Conservation (phyloP, 2,329 filamentous ascomycete species). For the Trichophyton rubrum region DNA sequence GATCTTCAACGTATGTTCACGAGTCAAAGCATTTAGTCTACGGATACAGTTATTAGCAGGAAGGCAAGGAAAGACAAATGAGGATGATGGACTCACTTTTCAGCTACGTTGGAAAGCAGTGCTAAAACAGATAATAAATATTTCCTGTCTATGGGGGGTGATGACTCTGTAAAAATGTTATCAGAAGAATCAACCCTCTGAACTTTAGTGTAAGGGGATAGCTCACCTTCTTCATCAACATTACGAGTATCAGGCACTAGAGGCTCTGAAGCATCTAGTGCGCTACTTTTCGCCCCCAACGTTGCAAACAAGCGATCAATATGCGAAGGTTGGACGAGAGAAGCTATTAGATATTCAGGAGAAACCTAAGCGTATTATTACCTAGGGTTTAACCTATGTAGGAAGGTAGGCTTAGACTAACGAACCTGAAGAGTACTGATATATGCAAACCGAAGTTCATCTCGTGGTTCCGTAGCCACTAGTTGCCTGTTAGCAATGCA, state of each 20-base stretch:
- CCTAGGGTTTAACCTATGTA: background rate
- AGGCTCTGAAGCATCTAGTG: conserved; percentile 23
- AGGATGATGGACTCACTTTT: conserved; percentile 17
- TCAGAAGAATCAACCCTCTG: background rate
- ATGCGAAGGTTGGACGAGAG: conserved; percentile 27
- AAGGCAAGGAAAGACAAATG: background rate
- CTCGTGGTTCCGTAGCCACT: conserved; percentile 44
- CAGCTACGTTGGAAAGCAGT: conserved; percentile 21
- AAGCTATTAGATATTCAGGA: conserved; percentile 20
- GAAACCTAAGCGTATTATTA: conserved; percentile 19
- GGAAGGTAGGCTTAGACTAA: background rate
- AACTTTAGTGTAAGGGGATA: too few relatives aligned
- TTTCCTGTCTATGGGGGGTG: conserved; percentile 11
- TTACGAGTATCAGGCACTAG: background rate
- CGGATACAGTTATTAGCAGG: background rate
- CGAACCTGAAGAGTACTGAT: conserved; percentile 40
- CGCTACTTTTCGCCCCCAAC: conserved; percentile 43
- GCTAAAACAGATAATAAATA: conserved; percentile 25
- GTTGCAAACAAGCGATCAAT: conserved; percentile 44
- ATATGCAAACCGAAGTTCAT: conserved; percentile 49
- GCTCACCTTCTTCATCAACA: background rate
- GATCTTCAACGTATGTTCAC: conserved; percentile 22
- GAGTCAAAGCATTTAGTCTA: conserved; percentile 25
- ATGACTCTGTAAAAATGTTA: background rate
- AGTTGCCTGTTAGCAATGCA: background rate